Conservation (phyloP, 768 basidiomycete genomes). For the Coprinopsis sp. region DNA sequence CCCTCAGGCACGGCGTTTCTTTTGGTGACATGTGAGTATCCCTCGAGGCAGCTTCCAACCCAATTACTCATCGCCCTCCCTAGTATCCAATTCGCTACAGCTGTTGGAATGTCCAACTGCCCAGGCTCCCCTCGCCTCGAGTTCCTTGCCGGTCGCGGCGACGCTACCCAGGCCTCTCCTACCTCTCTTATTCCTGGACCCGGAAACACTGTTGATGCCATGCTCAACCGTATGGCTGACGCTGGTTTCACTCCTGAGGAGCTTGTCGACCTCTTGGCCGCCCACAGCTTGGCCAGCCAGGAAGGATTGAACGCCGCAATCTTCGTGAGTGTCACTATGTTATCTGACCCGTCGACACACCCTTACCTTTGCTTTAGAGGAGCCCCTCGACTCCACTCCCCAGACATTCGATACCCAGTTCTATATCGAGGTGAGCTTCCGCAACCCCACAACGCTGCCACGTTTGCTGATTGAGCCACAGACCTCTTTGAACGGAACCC, state of each 20-base stretch:
- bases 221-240: constrained; percentile 30
- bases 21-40: constrained; percentile 42
- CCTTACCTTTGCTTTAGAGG: constrained; percentile 2
- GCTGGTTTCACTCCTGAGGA: constrained; percentile 32
- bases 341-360: constrained; percentile 12
- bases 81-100: constrained; percentile 45
- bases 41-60: neutral
- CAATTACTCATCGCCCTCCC: neutral
- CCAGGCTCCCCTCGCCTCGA: constrained; percentile 39
- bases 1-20: constrained; percentile 30
- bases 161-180: constrained; percentile 28
- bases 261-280: constrained; percentile 34
- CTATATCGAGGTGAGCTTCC: constrained; percentile 36
- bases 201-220: constrained; percentile 23
- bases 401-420: constrained; percentile 40
- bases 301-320: constrained; percentile 20
- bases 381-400: constrained; percentile 44
- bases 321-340: constrained; percentile 10
- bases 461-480: neutral
- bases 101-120: constrained; percentile 39
- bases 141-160: constrained; percentile 36
- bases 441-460: neutral
- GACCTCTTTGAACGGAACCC: constrained; percentile 33
- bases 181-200: constrained; percentile 24
- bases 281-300: constrained; percentile 25